These are phyloP conservation scores for Botrytis pseudocinerea DNA, from an alignment of 2,329 filamentous ascomycete species.

Conservation along the genomic window DNA sequence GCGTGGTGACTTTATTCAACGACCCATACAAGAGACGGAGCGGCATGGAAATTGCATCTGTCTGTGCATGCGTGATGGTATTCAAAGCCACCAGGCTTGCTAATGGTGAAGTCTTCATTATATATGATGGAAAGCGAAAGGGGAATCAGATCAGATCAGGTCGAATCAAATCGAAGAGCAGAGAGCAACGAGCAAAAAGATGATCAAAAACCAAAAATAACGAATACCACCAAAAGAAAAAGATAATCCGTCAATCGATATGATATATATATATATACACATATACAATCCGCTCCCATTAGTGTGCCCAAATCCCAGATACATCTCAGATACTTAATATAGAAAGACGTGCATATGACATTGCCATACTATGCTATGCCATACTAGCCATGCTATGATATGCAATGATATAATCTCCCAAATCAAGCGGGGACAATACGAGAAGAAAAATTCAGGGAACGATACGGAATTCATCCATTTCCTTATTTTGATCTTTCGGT, in stretches of 20 bases:
- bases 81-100: constrained; percentile 11
- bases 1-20: background rate
- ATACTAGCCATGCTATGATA: background rate
- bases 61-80: background rate
- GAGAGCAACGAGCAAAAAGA: too few relatives aligned
- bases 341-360: background rate
- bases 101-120: background rate
- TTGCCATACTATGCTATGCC: background rate
- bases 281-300: background rate
- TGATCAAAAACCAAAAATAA: background rate
- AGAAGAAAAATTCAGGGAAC: background rate
- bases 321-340: background rate
- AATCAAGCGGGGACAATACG: constrained; percentile 3
- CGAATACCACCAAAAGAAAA: background rate
- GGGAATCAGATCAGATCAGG: background rate
- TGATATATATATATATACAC: too few relatives aligned
- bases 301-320: background rate
- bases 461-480: background rate
- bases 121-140: background rate
- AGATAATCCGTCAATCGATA: background rate
- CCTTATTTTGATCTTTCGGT: background rate
- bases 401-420: background rate
- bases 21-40: background rate
- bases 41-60: constrained; percentile 4
- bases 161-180: too few relatives aligned